These are phyloP conservation scores for Pseudohyphozyma bogoriensis DNA, from an alignment of 768 basidiomycete species.

Conservation along the genomic window DNA sequence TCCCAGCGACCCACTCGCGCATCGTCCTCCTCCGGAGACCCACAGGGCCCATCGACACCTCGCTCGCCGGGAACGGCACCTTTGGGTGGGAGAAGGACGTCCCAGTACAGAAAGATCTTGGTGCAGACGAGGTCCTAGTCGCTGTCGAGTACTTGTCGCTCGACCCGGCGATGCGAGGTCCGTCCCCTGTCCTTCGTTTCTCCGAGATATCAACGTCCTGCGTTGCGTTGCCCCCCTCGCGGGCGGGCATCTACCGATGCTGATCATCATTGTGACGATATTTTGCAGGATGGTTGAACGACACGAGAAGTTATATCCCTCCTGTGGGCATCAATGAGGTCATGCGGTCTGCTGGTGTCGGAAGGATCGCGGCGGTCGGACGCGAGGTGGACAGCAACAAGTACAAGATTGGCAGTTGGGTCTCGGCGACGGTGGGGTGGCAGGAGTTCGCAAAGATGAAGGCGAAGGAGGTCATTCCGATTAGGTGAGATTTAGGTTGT, in stretches of 20 bases:
- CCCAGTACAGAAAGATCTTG: slow-evolving; percentile 33
- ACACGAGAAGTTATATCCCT: slow-evolving; percentile 58
- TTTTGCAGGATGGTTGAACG: slow-evolving; percentile 51
- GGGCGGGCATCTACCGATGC: too few relatives aligned
- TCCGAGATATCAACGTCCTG: too few relatives aligned
- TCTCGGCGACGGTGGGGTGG: slow-evolving; percentile 51
- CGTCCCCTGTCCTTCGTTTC: background rate
- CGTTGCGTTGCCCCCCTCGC: too few relatives aligned
- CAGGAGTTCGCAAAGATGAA: slow-evolving; percentile 56
- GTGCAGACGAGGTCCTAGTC: slow-evolving; percentile 54
- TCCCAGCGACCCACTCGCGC: slow-evolving; percentile 19
- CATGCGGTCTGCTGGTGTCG: slow-evolving; percentile 40
- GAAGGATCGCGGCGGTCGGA: slow-evolving; percentile 51
- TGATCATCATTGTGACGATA: too few relatives aligned
- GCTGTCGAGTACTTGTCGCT: slow-evolving; percentile 66
- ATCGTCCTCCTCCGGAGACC: slow-evolving; percentile 71
- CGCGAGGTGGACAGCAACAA: slow-evolving; percentile 45
- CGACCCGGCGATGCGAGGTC: slow-evolving; percentile 77
- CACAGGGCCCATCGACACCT: slow-evolving; percentile 51
- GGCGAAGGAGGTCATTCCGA: slow-evolving; percentile 46
- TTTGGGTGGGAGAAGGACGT: slow-evolving; percentile 48
- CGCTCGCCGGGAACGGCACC: slow-evolving; percentile 41
- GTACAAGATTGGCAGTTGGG: slow-evolving; percentile 58
- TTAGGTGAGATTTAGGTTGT: slow-evolving; percentile 45
- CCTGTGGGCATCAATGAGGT: slow-evolving; percentile 56